Evolutionary conservation across 129 eudicot genomes (phyloP).

Genomic region (Artemisia tridentata): DNA sequence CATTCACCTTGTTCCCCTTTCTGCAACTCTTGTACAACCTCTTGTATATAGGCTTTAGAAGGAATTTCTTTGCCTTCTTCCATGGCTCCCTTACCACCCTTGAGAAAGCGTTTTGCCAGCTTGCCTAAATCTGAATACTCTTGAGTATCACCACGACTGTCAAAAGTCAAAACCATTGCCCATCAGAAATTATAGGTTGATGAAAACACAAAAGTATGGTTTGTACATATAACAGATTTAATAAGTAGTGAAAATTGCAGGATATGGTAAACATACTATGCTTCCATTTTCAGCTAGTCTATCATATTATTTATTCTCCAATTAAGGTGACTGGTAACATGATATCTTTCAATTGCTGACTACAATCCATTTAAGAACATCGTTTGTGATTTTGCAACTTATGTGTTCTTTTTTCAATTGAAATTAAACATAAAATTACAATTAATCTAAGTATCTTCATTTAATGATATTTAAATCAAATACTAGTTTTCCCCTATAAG

Average conservation of each 20-base stretch:
- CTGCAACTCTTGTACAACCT: slow-evolving; percentile 85
- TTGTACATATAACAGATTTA: not conserved
- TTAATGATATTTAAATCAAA: no score
- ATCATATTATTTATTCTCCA: no score
- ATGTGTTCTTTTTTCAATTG: no score
- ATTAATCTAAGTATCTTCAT: no score
- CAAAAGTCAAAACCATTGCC: slow-evolving; percentile 17
- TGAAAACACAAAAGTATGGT: not conserved
- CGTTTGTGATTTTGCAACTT: no score
- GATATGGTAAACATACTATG: no score
- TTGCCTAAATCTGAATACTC: slow-evolving; percentile 84
- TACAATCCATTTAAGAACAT: no score
- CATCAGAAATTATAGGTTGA: slow-evolving; percentile 16
- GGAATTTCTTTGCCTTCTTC: slow-evolving; percentile 64
- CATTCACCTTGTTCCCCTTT: slow-evolving; percentile 93
- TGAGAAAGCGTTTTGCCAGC: slow-evolving; percentile 85
- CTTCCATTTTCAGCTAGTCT: no score
- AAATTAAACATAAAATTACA: no score
- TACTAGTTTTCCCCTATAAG: not conserved
- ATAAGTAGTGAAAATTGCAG: no score
- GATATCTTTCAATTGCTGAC: no score
- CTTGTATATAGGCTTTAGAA: slow-evolving; percentile 86
- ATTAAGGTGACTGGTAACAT: no score
- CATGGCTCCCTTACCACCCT: slow-evolving; percentile 50
- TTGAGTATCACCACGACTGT: slow-evolving; percentile 96